These are phyloP conservation scores for Leccinum imitatum DNA, from an alignment of 768 basidiomycete species.

Conservation along the genomic window DNA sequence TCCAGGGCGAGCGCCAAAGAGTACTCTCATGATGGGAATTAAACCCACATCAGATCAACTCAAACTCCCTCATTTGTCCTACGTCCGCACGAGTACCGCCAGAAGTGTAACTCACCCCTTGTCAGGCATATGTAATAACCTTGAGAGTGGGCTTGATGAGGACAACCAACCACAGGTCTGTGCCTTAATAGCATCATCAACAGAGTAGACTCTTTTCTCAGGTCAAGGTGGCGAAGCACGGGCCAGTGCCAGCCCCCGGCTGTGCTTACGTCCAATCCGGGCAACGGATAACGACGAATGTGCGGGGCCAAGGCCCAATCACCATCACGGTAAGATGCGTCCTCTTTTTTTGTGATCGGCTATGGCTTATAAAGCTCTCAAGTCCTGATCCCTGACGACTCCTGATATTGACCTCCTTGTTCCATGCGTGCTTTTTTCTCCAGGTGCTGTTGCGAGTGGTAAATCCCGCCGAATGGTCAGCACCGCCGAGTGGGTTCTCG, in stretches of 20 bases:
- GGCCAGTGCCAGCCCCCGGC: background rate
- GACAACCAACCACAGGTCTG: background rate
- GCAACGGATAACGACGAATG: slow-evolving; percentile 19
- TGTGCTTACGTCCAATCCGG: slow-evolving; percentile 5
- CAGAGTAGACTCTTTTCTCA: background rate
- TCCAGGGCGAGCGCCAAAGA: too few relatives aligned
- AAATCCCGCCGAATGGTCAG: slow-evolving; percentile 12
- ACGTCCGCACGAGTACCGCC: background rate
- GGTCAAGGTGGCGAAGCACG: slow-evolving; percentile 3
- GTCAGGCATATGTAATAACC: background rate
- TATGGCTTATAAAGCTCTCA: slow-evolving; percentile 15
- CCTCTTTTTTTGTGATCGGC: slow-evolving; percentile 2
- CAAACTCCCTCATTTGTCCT: slow-evolving; percentile 2
- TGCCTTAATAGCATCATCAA: slow-evolving; percentile 7
- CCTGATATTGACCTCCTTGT: background rate
- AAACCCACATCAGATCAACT: slow-evolving; percentile 14
- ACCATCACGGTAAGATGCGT: slow-evolving; percentile 2
- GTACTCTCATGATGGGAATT: slow-evolving; percentile 8
- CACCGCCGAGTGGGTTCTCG: slow-evolving; percentile 4
- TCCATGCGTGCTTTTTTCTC: slow-evolving; percentile 1
- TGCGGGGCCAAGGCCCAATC: slow-evolving; percentile 21
- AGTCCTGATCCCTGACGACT: background rate
- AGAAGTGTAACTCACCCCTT: background rate
- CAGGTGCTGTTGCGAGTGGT: slow-evolving; percentile 1
- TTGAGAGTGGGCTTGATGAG: background rate